Evolutionary conservation across 1,139 yeast species (phyloP), one percentile per base, ranked within the genome.

Genomic region (Zygoascus hellenicus): DNA sequence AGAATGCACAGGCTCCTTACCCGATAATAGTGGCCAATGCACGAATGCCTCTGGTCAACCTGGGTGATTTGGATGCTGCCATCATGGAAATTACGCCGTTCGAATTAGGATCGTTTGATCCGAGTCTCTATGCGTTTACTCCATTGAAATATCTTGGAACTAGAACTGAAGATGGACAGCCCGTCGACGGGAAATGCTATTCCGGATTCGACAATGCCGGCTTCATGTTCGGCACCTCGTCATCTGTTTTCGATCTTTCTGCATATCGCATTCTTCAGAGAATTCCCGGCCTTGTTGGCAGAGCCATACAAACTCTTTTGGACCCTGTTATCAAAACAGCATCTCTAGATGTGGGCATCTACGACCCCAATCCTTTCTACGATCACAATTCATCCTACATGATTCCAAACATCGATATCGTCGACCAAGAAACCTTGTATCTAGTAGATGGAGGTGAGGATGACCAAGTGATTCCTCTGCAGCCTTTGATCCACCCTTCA

Each of bases 391-490:
- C 38, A 11, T 50, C 49, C n/a, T 40, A 30, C 29, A 29, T 9
- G 3, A 16, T 39, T 7, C 29, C 48, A 26, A 30, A 29, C 10
- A 33, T 17, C 5, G 32, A 45, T 47, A 57, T 45, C 61, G 64
- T 57, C 9, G 54, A 62, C 6, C 58, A 67, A 31, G 72, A 74
- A 5, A 68, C 76, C 3, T 71, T 89, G 39, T 77, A 67, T 59
- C 71, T 88, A 51, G 90, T 81, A n/a, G 97, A 89, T 62, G 96
- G 96, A 51, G 96, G 96, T 54, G 90, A 83, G 64, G 96, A 86
- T 66, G 66, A 65, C 11, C 92, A 88, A 62, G 84, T 83, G 57
- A 73, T 89, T 29, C 97, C 97, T 9, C 68, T 87, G 41, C 72
- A 76, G 51, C 96, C 97, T 17, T 71, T 88, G 56, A 64, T 88